Evolutionary conservation across 2,329 filamentous ascomycete genomes (phyloP), one percentile per base, ranked within the genome.

Genomic region (Uncinocarpus reesii): DNA sequence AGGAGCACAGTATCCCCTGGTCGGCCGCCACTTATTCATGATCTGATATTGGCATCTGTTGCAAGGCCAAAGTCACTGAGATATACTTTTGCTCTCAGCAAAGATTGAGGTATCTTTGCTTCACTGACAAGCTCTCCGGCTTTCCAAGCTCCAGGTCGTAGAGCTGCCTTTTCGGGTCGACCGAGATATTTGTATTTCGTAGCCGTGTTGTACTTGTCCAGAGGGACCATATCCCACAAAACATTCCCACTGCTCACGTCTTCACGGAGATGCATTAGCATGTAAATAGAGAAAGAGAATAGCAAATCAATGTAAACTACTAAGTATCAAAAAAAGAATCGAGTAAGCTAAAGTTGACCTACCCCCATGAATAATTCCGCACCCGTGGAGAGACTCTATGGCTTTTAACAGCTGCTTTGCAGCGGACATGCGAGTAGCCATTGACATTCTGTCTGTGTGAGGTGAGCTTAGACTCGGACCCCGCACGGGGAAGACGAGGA

Each of bases 31-130:
- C 3, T 38, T 40, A 23, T 43, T 23, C n/a, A 42, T 47, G 35
- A 47, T 24, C 10, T 31, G 37, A 23, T 20, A 41, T 35, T 34
- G 16, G 23, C 35, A 42, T 58, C 57, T 53, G 56, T 59, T 2
- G 57, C 52, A 44, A 59, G 48, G 42, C 56, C 57, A 49, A 60
- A 63, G 51, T 63, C 60, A 42, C 56, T 50, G 35, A 62, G 58
- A 53, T 61, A 60, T 42, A 62, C 57, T 47, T 57, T 49, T 1
- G 58, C 58, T 40, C 52, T 58, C 42, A 54, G 52, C 29, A 61
- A 37, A 45, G 20, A 21, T 10, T 56, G 21, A n/a, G 60, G 57
- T 23, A 60, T 8, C 13, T 55, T 26, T 26, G 56, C 8, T 23
- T 57, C 51, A 11, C 31, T 29, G 21, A 60, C 57, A 46, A 60